A percentile compares a stretch with the other conserved stretches of the same genome.
These are phyloP conservation scores for Globisporangium nagaii DNA, from an alignment of 352 stramenopile genomes.

Conservation along the genomic window DNA sequence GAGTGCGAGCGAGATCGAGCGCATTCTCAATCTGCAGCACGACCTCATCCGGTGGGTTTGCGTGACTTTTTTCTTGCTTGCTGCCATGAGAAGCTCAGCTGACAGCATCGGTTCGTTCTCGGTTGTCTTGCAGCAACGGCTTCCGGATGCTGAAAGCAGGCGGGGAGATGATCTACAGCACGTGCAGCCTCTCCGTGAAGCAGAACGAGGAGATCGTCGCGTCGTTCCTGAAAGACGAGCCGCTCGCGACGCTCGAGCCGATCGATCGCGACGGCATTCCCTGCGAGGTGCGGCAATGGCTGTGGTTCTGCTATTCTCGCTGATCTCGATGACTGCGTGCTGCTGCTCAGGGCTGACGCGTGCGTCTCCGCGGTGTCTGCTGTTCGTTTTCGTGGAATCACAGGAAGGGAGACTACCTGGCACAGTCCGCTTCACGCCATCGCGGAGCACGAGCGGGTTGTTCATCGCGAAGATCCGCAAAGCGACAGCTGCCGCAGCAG, in stretches of 20 bases:
- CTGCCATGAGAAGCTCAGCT: too few relatives aligned
- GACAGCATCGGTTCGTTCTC: too few relatives aligned
- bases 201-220: slow-evolving; percentile 93
- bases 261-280: slow-evolving; percentile 39
- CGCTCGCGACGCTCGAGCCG: slow-evolving; percentile 24
- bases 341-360: too few relatives aligned
- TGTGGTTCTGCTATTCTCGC: not conserved
- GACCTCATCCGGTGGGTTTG: slow-evolving; percentile 37
- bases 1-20: slow-evolving; percentile 40
- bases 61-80: not conserved
- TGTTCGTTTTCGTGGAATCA: not conserved
- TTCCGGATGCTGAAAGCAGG: slow-evolving; percentile 86
- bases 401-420: slow-evolving; percentile 42
- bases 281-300: slow-evolving; percentile 29
- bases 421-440: slow-evolving; percentile 70
- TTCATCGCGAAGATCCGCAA: slow-evolving; percentile 70
- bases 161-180: slow-evolving; percentile 93
- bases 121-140: slow-evolving; percentile 61
- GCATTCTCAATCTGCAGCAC: slow-evolving; percentile 57
- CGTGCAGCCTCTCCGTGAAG: slow-evolving; percentile 88
- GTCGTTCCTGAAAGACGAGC: slow-evolving; percentile 59
- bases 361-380: not conserved
- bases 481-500: not conserved
- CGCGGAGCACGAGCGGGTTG: slow-evolving; percentile 59
- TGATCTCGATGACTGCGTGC: not conserved